These are phyloP conservation scores for Cubamyces sp. DNA, from an alignment of 768 basidiomycete genomes.

Conservation along the genomic window DNA sequence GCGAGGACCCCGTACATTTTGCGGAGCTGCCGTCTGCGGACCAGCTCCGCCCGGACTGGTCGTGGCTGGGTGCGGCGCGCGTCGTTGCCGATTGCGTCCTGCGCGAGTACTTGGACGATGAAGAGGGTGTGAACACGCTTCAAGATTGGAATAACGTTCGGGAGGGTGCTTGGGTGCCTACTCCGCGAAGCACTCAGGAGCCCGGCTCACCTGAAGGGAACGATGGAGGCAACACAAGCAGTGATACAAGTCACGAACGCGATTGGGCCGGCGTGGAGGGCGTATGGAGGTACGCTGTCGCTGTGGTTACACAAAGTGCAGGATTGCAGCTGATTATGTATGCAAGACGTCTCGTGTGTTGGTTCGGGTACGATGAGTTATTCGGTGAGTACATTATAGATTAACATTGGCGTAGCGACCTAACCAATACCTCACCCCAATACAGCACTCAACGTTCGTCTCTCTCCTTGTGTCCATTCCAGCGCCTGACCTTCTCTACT, in stretches of 20 bases:
- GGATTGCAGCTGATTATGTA: not conserved
- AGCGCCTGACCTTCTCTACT: not conserved
- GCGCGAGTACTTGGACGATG: not conserved
- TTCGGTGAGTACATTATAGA: slow-evolving; percentile 17
- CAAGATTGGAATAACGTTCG: slow-evolving; percentile 17
- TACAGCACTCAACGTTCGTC: not conserved
- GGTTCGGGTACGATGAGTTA: slow-evolving; percentile 31
- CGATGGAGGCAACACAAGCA: not conserved
- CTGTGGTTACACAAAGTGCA: too few species aligned
- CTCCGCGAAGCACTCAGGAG: too few species aligned
- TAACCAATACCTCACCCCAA: not conserved
- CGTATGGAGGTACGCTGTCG: slow-evolving; percentile 27
- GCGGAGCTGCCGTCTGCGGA: slow-evolving; percentile 6
- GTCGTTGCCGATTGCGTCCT: slow-evolving; percentile 15
- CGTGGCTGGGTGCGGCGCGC: slow-evolving; percentile 26
- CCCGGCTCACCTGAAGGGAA: too few species aligned
- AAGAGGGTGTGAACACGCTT: not conserved
- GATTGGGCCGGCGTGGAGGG: slow-evolving; percentile 36
- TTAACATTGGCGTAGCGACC: too few species aligned
- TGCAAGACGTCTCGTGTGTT: slow-evolving; percentile 30
- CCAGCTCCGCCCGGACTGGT: slow-evolving; percentile 31
- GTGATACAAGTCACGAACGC: slow-evolving; percentile 6
- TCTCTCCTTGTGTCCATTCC: too few species aligned
- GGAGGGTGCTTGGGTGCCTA: slow-evolving; percentile 8
- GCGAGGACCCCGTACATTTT: not conserved